Base-by-base conservation (phyloP, 495 filamentous ascomycete genomes). In the Tetracladium setigerum region DNA sequence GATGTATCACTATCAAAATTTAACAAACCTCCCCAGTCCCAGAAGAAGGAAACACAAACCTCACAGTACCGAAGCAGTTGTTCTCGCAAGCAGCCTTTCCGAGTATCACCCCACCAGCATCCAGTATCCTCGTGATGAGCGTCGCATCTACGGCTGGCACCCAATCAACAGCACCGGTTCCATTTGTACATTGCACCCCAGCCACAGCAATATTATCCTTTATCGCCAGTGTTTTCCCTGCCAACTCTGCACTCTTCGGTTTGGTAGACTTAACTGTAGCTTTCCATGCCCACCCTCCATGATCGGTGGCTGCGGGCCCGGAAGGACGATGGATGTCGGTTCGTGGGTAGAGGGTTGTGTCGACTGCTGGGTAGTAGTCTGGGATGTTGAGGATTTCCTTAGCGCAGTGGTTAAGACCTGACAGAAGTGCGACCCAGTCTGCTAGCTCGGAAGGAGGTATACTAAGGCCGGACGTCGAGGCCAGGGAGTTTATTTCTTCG, bases 141-240 rank as follows among this genome's bases (percentile, higher is more conserved):
- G 61, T 68, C 13, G 66, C 66, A 48, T 68, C 66, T 11, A 62
- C 50, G 34, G 54, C 54, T 7, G 66, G 64, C 18, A 49, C 47
- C 62, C 64, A 68, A 22, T 65, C 61, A 1, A 62, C 56, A 1
- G 58, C 52, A 18, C 46, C 46, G 2, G 64, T 68, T 4, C 62
- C 66, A 49, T 67, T 62, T 13, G 60, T 63, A 44, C 66, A 67
- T 12, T 57, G 54, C 32, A 67, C 59, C 1, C 61, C 62, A 0
- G 64, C 64, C 0, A 68, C 47, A 5, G 62, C 59, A 37, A 67
- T 62, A 34, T 68, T 68, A 43, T 68, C 62, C 33, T 68, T 68
- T 8, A 67, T 46, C 16, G 64, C 64, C 4, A 68, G 30, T 0
- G 63, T 65, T n/a, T 53, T 51, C 11, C 61, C 64, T 16, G 52